Conservation (phyloP, 306 rosid species). For the Leucaena leucocephala region DNA sequence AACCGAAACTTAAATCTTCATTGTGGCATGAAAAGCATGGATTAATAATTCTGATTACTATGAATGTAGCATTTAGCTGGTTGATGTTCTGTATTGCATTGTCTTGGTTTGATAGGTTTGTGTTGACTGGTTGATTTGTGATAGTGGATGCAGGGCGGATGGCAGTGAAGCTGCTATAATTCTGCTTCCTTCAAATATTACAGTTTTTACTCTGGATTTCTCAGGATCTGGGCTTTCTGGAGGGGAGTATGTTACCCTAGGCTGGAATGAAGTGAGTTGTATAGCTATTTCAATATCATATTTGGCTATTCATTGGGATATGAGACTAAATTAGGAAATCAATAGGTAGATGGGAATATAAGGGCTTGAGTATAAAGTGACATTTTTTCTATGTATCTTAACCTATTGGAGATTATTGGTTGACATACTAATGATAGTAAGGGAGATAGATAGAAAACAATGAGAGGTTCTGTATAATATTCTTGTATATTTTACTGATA, state of each 20-base stretch:
- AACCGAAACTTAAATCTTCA: constrained; percentile 1
- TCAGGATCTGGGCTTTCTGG: constrained; percentile 97
- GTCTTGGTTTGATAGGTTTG: not conserved
- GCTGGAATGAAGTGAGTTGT: constrained; percentile 87
- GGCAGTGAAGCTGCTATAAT: too few relatives aligned
- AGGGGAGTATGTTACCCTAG: constrained; percentile 93
- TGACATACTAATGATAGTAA: too few relatives aligned
- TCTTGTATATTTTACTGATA: too few relatives aligned
- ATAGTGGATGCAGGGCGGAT: too few relatives aligned
- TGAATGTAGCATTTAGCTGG: constrained; percentile 1
- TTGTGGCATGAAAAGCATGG: not conserved
- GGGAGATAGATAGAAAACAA: too few relatives aligned
- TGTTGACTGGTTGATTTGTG: constrained; percentile 2
- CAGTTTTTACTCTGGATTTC: constrained; percentile 93
- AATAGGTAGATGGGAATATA: not conserved
- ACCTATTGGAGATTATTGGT: not conserved
- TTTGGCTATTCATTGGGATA: not conserved
- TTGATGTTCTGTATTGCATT: constrained; percentile 16
- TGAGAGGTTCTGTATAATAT: too few relatives aligned
- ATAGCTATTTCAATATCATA: constrained; percentile 22
- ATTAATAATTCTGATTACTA: constrained; percentile 3
- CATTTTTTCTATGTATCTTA: not conserved
- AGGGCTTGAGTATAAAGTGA: not conserved
- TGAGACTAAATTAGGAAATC: not conserved
- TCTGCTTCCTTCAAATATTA: constrained; percentile 16